These are phyloP conservation scores for Rhynchosporium secalis DNA, from an alignment of 2,329 filamentous ascomycete genomes.

Conservation along the genomic window DNA sequence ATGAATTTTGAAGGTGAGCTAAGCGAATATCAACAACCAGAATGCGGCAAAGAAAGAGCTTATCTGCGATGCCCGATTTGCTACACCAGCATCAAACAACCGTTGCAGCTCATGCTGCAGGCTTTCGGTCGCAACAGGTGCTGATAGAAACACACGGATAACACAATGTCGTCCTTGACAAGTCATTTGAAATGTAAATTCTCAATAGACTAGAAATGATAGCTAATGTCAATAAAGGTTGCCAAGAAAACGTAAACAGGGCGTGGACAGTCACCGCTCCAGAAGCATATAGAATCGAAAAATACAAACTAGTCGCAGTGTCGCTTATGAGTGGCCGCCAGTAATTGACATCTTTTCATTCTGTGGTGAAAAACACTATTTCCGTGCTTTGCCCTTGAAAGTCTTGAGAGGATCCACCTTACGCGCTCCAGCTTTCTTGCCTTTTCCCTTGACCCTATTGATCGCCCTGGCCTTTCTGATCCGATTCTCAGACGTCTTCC, in stretches of 20 bases:
- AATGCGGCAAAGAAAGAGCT: background rate
- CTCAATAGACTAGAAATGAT: too few species aligned
- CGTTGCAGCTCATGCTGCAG: too few species aligned
- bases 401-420: slow-evolving; percentile 86
- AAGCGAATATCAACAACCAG: slow-evolving; percentile 10
- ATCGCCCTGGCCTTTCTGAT: slow-evolving; percentile 43
- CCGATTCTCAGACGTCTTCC: slow-evolving; percentile 52
- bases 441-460: slow-evolving; percentile 52
- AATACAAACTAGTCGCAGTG: background rate
- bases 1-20: background rate
- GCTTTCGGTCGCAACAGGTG: too few species aligned
- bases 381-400: slow-evolving; percentile 61
- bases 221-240: too few species aligned
- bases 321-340: background rate
- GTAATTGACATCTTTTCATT: background rate
- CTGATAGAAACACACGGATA: background rate
- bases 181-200: too few species aligned
- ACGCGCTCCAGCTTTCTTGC: slow-evolving; percentile 55
- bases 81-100: background rate
- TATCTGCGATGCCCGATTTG: background rate
- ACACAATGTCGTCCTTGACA: too few species aligned
- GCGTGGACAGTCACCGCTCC: too few species aligned
- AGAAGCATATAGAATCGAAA: too few species aligned
- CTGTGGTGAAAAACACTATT: slow-evolving; percentile 21
- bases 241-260: too few species aligned